Base-by-base conservation (phyloP, 75 land plant genomes). In the Selaginella moellendorffii region DNA sequence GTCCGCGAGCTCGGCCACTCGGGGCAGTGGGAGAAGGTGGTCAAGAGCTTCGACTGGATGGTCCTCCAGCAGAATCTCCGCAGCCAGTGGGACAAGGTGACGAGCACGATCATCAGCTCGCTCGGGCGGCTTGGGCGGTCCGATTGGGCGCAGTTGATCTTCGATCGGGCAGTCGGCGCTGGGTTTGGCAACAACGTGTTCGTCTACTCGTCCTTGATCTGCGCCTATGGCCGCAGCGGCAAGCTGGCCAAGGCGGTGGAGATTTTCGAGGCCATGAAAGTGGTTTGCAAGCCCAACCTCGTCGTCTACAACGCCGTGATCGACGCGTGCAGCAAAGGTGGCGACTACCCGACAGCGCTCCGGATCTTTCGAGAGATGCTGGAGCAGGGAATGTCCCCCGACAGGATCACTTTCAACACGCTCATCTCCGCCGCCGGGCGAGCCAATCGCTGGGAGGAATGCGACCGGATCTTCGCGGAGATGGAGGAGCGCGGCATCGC, bases 401-500 rank as follows among this genome's bases (percentile, higher is more conserved):
- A 95, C 77, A 62, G 96, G 26, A 90, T 90, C 63, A 89, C 99
- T 0, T 95, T 80, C 67, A 95, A 95, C 62, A 89, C 91, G 0
- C 70, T 95, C 26, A 81, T 95, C 53, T 85, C 97, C 0, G 99
- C 79, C 14, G 89, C 90, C 75, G 80, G 91, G 28, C 69, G 91
- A 10, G 84, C 77, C 0, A 86, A 89, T 19, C 63, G 73, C 31
- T 90, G 96, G 86, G 91, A 95, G 63, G 74, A 67, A 21, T 86
- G 96, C 0, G 67, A 76, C 71, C 31, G 63, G 25, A 70, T 88
- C 68, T 86, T 86, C 36, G 65, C 65, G 42, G 91, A 93, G 68
- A 89, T 93, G 98, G 62, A 81, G 12, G 52, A 77, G 22, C 31
- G 81, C 2, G 91, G 97, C 12, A 79, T 95, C 64, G 86, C 83